phyloP scores from a whole-genome alignment of 345 rosid species.

The Limnanthes douglasii region DNA sequence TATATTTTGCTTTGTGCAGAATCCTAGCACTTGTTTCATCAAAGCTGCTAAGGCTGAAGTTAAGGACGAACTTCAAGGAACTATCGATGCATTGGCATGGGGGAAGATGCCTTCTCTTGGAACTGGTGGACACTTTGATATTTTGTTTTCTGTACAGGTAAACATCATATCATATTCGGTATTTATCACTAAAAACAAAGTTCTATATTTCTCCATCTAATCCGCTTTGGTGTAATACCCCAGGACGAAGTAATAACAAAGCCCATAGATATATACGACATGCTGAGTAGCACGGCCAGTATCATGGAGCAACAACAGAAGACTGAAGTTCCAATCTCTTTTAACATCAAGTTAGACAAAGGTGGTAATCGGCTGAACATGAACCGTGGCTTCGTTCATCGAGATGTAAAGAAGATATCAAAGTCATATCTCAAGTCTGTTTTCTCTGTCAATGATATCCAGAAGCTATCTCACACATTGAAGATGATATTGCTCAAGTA shows the following conservation, averaged over 20 bases:
- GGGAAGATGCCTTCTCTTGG: conserved; percentile 62
- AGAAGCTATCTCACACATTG: conserved; percentile 24
- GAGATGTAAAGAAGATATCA: conserved; percentile 18
- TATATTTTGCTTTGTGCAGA: conserved; percentile 25
- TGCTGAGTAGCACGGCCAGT: conserved; percentile 25
- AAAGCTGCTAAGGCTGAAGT: conserved; percentile 77
- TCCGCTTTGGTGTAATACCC: conserved; percentile 2
- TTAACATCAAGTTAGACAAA: conserved; percentile 20
- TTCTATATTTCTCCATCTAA: conserved; percentile 1
- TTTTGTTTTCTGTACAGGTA: conserved; percentile 54
- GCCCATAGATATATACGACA: conserved; percentile 37
- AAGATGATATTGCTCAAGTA: conserved; percentile 52
- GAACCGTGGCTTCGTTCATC: too few relatives aligned
- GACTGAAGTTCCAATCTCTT: conserved; percentile 13
- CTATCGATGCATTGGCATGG: conserved; percentile 78
- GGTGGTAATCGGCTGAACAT: too few relatives aligned
- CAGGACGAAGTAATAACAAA: conserved; percentile 33
- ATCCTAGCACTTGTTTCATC: conserved; percentile 62
- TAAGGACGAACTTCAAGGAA: conserved; percentile 58
- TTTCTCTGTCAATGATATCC: conserved; percentile 31
- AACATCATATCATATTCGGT: conserved; percentile 1
- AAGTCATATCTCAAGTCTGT: conserved; percentile 15
- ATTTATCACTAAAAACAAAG: background rate
- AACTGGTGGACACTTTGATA: conserved; percentile 65
- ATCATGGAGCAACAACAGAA: conserved; percentile 12